phyloP scores from a whole-genome alignment of 1,284 basidiomycete genomes.

The Ustilago nuda region DNA sequence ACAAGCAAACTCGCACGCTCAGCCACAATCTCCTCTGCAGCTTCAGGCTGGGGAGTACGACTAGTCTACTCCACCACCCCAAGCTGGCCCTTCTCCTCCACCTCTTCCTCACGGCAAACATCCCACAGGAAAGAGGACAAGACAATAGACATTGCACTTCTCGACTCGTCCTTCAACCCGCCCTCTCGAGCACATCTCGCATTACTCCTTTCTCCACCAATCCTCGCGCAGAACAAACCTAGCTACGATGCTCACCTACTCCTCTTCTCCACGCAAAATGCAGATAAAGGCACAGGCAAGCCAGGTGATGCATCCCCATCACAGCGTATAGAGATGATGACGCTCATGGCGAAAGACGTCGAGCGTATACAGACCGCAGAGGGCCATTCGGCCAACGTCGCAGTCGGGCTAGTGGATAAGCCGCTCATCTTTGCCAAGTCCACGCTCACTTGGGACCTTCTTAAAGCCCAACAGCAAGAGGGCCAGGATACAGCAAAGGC shows the following conservation, averaged over 20 bases:
- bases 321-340: constrained; percentile 69
- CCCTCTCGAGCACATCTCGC: constrained; percentile 88
- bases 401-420: constrained; percentile 84
- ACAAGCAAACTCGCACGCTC: constrained; percentile 27
- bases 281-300: constrained; percentile 81
- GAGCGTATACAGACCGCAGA: constrained; percentile 31
- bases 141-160: constrained; percentile 72
- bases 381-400: constrained; percentile 73
- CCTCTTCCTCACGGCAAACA: constrained; percentile 6
- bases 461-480: constrained; percentile 55
- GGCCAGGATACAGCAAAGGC: not conserved
- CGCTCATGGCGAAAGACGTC: constrained; percentile 60
- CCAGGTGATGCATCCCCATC: constrained; percentile 73
- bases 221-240: constrained; percentile 43
- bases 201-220: constrained; percentile 74
- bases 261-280: constrained; percentile 87
- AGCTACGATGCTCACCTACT: constrained; percentile 81
- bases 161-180: constrained; percentile 95
- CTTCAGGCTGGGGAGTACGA: constrained; percentile 25
- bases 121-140: not conserved
- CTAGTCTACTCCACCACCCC: constrained; percentile 48
- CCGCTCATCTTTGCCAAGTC: constrained; percentile 91
- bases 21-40: constrained; percentile 11
- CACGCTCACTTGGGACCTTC: constrained; percentile 73
- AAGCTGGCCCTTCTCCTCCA: constrained; percentile 28